Evolutionary conservation across 768 basidiomycete species (phyloP).

Genomic region (Trametes gibbosa): DNA sequence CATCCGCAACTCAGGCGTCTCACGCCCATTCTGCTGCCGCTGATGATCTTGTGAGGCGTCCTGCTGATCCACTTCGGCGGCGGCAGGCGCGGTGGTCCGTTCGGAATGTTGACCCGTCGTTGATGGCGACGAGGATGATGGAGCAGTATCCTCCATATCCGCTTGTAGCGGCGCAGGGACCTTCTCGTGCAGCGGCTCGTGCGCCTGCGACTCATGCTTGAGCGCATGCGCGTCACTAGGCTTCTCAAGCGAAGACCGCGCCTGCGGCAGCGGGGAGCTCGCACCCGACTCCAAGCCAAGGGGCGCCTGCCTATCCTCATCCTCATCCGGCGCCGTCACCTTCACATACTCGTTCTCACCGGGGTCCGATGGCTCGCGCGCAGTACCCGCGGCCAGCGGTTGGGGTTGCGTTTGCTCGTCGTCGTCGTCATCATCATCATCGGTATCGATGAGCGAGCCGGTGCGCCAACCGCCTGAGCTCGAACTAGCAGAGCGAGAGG

Average conservation of each 20-base stretch:
- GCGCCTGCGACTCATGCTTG: slow-evolving; percentile 25
- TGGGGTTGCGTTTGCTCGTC: slow-evolving; percentile 33
- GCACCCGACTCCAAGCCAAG: slow-evolving; percentile 1
- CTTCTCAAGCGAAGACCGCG: not conserved
- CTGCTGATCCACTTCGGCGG: not conserved
- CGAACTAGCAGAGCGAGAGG: slow-evolving; percentile 12
- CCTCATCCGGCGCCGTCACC: slow-evolving; percentile 35
- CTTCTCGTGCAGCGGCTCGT: slow-evolving; percentile 24
- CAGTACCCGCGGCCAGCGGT: slow-evolving; percentile 19
- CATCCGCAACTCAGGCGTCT: slow-evolving; percentile 35
- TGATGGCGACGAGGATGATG: not conserved
- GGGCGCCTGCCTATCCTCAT: not conserved
- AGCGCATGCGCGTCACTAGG: slow-evolving; percentile 23
- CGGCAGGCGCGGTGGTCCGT: not conserved
- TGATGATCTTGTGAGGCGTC: not conserved
- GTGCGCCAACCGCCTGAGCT: slow-evolving; percentile 36
- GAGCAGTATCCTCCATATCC: not conserved
- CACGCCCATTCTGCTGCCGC: not conserved
- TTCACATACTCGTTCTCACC: slow-evolving; percentile 43
- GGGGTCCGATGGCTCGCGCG: slow-evolving; percentile 25
- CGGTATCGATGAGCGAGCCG: slow-evolving; percentile 22
- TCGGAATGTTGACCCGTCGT: not conserved
- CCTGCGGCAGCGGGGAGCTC: not conserved
- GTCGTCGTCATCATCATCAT: slow-evolving; percentile 33
- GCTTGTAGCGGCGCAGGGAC: slow-evolving; percentile 19